phyloP scores from a whole-genome alignment of 805 yeast species.

The Wickerhamiella shivajii region DNA sequence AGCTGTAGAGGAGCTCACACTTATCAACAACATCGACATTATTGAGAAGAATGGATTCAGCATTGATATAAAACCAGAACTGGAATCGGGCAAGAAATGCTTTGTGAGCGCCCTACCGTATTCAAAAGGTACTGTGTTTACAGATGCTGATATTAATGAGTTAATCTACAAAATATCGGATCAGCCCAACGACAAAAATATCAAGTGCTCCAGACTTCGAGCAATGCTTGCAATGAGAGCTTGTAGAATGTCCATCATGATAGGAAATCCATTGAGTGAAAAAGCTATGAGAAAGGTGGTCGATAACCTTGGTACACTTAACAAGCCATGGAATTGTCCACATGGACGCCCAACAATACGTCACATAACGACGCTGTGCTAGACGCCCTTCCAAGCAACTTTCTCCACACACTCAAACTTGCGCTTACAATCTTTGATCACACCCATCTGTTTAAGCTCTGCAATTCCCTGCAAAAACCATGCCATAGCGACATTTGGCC shows the following conservation, averaged over 20 bases:
- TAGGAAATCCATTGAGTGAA: constrained; percentile 54
- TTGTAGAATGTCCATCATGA: constrained; percentile 86
- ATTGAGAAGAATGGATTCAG: constrained; percentile 71
- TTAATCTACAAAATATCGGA: constrained; percentile 53
- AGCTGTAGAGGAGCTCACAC: constrained; percentile 62
- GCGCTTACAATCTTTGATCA: constrained; percentile 42
- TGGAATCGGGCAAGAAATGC: constrained; percentile 42
- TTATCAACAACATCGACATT: constrained; percentile 41
- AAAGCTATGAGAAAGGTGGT: constrained; percentile 59
- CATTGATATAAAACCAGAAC: constrained; percentile 35
- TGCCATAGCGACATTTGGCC: constrained; percentile 51
- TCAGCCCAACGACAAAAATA: constrained; percentile 29
- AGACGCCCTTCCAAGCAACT: constrained; percentile 54
- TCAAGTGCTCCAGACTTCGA: constrained; percentile 65
- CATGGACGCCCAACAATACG: constrained; percentile 98
- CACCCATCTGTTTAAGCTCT: constrained; percentile 57
- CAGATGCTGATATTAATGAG: constrained; percentile 54
- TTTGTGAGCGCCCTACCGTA: constrained; percentile 51
- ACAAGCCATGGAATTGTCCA: constrained; percentile 90
- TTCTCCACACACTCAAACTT: constrained; percentile 58
- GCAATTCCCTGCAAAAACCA: constrained; percentile 64
- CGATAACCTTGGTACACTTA: constrained; percentile 47
- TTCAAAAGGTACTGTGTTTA: constrained; percentile 56
- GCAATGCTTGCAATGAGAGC: constrained; percentile 90
- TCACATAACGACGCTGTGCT: constrained; percentile 48